A percentile compares a stretch with the other conserved stretches of the same genome.
phyloP scores from a whole-genome alignment of 2,329 filamentous ascomycete species.

The Penicillium italicum region DNA sequence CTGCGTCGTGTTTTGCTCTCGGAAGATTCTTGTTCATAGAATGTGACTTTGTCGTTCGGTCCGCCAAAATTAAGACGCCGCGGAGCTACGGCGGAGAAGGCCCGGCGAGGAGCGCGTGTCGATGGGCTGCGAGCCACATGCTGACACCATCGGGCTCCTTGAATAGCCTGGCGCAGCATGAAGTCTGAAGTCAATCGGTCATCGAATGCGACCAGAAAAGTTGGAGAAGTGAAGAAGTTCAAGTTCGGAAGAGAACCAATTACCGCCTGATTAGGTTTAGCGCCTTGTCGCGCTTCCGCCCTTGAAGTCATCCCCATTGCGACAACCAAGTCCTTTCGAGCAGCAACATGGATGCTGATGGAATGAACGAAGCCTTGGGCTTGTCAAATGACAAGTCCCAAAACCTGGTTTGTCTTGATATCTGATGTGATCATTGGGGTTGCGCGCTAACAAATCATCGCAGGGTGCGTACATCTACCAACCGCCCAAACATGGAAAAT shows the following conservation, averaged over 20 bases:
- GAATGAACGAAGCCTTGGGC: conserved; percentile 22
- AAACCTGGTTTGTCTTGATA: conserved; percentile 25
- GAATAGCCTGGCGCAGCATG: conserved; percentile 46
- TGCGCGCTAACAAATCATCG: conserved; percentile 19
- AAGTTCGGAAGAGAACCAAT: conserved; percentile 27
- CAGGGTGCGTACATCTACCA: conserved; percentile 63
- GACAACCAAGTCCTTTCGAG: conserved; percentile 8
- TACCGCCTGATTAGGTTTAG: conserved; percentile 33
- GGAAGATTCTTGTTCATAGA: conserved; percentile 43
- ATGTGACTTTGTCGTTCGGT: conserved; percentile 41
- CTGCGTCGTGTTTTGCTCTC: conserved; percentile 36
- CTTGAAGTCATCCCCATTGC: conserved; percentile 21
- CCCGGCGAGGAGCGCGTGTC: conserved; percentile 26
- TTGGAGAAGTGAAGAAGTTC: conserved; percentile 13
- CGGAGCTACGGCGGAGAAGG: conserved; percentile 32
- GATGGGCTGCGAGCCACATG: conserved; percentile 38
- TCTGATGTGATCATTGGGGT: not conserved
- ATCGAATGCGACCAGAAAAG: conserved; percentile 25
- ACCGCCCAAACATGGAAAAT: conserved; percentile 44
- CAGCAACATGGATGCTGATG: conserved; percentile 20
- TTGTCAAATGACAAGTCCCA: conserved; percentile 29
- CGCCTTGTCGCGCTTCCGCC: conserved; percentile 20
- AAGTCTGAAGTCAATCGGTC: conserved; percentile 33
- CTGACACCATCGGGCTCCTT: conserved; percentile 44
- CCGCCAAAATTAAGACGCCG: conserved; percentile 34